Evolutionary conservation across 139 green algal genomes (phyloP).

Genomic region (Chlorella vulgaris): DNA sequence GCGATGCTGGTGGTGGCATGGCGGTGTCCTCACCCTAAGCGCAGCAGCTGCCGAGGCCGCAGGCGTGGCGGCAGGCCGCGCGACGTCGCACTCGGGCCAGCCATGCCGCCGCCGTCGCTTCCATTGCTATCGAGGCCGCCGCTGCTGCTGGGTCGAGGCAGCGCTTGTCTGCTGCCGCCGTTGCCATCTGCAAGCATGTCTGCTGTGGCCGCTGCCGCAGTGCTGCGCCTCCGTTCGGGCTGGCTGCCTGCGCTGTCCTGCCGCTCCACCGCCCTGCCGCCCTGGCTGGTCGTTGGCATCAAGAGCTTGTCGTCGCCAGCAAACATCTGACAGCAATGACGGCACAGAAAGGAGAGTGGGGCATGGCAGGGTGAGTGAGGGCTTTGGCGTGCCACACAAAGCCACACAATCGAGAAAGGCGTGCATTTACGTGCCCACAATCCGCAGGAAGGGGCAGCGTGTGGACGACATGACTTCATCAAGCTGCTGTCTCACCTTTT

Average conservation of each 20-base stretch:
- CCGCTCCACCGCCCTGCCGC: conserved; percentile 11
- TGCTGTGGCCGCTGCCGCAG: background rate
- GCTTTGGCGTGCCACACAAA: too few species aligned
- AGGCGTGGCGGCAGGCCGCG: background rate
- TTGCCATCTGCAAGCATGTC: background rate
- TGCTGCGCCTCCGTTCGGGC: background rate
- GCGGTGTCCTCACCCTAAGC: conserved; percentile 6
- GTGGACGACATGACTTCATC: too few species aligned
- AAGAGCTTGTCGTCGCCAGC: background rate
- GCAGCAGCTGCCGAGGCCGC: conserved; percentile 25
- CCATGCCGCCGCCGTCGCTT: background rate
- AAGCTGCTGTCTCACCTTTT: too few species aligned
- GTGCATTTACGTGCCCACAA: too few species aligned
- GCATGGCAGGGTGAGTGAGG: too few species aligned
- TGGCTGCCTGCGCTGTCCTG: conserved; percentile 16
- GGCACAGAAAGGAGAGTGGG: too few species aligned
- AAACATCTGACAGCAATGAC: too few species aligned
- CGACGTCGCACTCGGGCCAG: background rate
- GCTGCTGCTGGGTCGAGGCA: background rate
- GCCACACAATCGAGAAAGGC: too few species aligned
- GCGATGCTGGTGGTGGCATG: too few species aligned
- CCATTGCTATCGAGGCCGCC: background rate
- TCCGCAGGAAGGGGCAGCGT: background rate
- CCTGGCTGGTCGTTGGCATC: background rate
- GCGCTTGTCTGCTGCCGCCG: background rate